Evolutionary conservation across 768 basidiomycete species (phyloP), one percentile per base, ranked within the genome.

Genomic region (Russula griseocarnosa): DNA sequence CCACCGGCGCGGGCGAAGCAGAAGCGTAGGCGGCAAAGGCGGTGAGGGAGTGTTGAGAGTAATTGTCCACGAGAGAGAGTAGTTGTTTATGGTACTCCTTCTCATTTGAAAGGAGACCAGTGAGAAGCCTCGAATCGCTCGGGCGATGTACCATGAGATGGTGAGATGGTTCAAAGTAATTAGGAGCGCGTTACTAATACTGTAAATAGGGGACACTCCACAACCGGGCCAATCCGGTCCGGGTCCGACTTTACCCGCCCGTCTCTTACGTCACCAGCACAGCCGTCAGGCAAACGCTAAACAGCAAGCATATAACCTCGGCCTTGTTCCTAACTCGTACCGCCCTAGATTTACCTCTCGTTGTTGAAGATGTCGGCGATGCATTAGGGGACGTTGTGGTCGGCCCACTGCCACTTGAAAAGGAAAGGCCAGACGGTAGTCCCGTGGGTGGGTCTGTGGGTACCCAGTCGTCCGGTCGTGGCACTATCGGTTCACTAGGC

Each of bases 1-100:
- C 82, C 9, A 80, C 74, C 0, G 81, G 79, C 0, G 82, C 83
- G 0, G 85, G 75, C 0, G 85, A 85, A 5, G 87, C 83, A 2
- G 87, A 79, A 3, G 89, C 88, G 73, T 88, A 93, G 0, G 89
- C 88, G 22, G 85, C 80, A 61, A 89, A 82, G 2, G 85, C 83
- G 8, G 86, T 81, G 32, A 87, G 76, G 1, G 88, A 84, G 0
- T 83, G 73, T 66, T 83, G 81, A 13, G 86, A 86, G 30, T 81
- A 70, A 11, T 36, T 54, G 53, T 83, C 82, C 26, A 91, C 78
- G 46, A 90, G 77, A 22, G 77, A 66, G n/a, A 71, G 69, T 32
- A 91, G 77, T 10, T 86, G 81, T 67, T 84, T 86, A 2, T 82
- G 75, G 70, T 88, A 88, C 40, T 87, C 87, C 70, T 87, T 89